Evolutionary conservation across 2,329 filamentous ascomycete genomes (phyloP).

Genomic region (Trichophyton benhamiae): DNA sequence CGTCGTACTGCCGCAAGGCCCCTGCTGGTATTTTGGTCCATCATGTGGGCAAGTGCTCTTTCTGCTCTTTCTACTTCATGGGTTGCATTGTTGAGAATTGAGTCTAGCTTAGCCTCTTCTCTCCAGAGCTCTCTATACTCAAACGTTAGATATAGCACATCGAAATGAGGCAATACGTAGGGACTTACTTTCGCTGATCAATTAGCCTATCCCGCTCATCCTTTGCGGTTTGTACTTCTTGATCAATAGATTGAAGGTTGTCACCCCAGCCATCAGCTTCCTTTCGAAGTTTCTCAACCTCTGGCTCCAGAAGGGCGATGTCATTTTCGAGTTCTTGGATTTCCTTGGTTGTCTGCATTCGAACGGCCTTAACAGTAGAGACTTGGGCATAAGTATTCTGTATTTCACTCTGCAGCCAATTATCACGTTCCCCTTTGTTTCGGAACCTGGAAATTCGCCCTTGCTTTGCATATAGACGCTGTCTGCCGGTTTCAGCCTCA

Average conservation of each 20-base stretch:
- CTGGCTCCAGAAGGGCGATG: conserved; percentile 59
- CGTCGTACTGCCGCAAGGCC: conserved; percentile 78
- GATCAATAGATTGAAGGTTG: conserved; percentile 57
- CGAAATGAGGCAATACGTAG: not conserved
- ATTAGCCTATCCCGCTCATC: conserved; percentile 66
- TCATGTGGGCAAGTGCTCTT: conserved; percentile 63
- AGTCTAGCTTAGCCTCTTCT: conserved; percentile 76
- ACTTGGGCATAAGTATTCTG: conserved; percentile 65
- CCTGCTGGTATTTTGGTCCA: conserved; percentile 77
- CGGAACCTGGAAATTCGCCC: conserved; percentile 76
- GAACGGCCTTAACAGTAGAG: conserved; percentile 69
- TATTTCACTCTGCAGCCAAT: conserved; percentile 68
- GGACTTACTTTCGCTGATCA: conserved; percentile 61
- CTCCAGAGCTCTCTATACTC: conserved; percentile 54
- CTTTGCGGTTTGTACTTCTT: conserved; percentile 63
- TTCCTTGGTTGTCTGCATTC: conserved; percentile 73
- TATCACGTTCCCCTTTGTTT: conserved; percentile 78
- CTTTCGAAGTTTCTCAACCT: conserved; percentile 57
- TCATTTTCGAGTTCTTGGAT: conserved; percentile 58
- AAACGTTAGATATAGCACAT: conserved; percentile 8
- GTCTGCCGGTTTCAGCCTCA: conserved; percentile 59
- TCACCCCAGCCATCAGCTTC: conserved; percentile 68
- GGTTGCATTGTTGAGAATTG: conserved; percentile 60
- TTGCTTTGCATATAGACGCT: conserved; percentile 83
- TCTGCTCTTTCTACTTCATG: conserved; percentile 69